Evolutionary conservation across 2,329 filamentous ascomycete species (phyloP), one percentile per base, ranked within the genome.

Genomic region (Torrubiella hemipterigena): DNA sequence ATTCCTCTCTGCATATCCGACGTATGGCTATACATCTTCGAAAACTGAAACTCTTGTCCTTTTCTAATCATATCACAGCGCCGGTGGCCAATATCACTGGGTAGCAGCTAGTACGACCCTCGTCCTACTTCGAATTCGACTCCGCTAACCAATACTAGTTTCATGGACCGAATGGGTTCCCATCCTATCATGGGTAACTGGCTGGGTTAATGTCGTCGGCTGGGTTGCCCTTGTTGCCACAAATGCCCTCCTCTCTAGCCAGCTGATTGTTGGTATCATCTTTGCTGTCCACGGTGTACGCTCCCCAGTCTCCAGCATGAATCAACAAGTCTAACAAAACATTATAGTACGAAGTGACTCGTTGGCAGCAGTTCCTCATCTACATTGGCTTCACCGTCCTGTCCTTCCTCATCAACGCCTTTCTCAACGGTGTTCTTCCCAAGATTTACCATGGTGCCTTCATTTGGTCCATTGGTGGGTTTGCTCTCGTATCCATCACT

Each of bases 181-280:
- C 4, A 40, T 46, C 0, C 34, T 54, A 2, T 52, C 51, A 3
- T 54, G 50, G 50, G 35, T 51, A 1, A 54, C 49, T 0, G 51
- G 49, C 5, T 83, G 77, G 76, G 79, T 77, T 47, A 78, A 76
- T 43, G 68, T 76, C 25, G 73, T 73, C 10, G 77, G 76, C 13
- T 82, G 78, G 77, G 71, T 79, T 26, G 69, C 71, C 16, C 53
- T 83, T 17, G 74, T 74, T 2, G 77, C 78, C 8, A 80, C 76
- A 0, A 79, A 74, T 24, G 76, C 77, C 2, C 61, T 81, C 3
- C 59, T 83, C 4, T 77, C 74, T 4, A 77, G 73, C 40, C 68
- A 77, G 38, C 63, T 83, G 31, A 68, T 83, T 30, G 51, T 79
- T 12, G 74, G 75, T 30, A 64, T 81, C 33, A 77, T 82, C 30